A percentile compares a stretch with the other conserved stretches of the same genome.
These are phyloP conservation scores for Flaveria floridana DNA, from an alignment of 140 eudicot genomes.

Conservation along the genomic window DNA sequence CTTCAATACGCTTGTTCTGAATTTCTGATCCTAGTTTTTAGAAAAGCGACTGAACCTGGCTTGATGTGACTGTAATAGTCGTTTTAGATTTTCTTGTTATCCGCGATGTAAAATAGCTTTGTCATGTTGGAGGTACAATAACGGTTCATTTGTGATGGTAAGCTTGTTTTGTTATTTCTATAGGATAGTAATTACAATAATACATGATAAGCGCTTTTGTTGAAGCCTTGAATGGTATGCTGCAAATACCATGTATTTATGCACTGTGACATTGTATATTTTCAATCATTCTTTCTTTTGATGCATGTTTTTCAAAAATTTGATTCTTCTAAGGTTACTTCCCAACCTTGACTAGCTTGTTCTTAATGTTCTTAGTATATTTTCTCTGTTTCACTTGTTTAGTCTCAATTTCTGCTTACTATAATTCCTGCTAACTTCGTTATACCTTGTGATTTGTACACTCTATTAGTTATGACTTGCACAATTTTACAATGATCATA, in stretches of 20 bases:
- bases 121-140: slow-evolving; percentile 27
- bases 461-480: neutral
- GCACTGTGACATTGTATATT: slow-evolving; percentile 12
- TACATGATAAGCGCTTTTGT: slow-evolving; percentile 15
- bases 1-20: neutral
- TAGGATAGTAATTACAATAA: slow-evolving; percentile 19
- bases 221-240: slow-evolving; percentile 15
- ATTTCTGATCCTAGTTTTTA: slow-evolving; percentile 11
- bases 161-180: slow-evolving; percentile 15
- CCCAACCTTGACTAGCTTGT: neutral
- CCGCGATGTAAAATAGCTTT: slow-evolving; percentile 26
- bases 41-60: slow-evolving; percentile 9
- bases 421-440: neutral
- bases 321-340: slow-evolving; percentile 1
- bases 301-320: neutral
- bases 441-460: neutral
- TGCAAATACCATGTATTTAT: slow-evolving; percentile 15
- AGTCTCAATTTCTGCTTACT: neutral
- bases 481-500: slow-evolving; percentile 11
- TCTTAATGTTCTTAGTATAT: neutral
- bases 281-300: neutral
- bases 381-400: slow-evolving; percentile 6
- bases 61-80: slow-evolving; percentile 6
- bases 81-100: slow-evolving; percentile 23
- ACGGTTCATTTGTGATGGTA: slow-evolving; percentile 10